These are phyloP conservation scores for Leptodontidium sp. DNA, from an alignment of 2,329 filamentous ascomycete genomes.

Conservation along the genomic window DNA sequence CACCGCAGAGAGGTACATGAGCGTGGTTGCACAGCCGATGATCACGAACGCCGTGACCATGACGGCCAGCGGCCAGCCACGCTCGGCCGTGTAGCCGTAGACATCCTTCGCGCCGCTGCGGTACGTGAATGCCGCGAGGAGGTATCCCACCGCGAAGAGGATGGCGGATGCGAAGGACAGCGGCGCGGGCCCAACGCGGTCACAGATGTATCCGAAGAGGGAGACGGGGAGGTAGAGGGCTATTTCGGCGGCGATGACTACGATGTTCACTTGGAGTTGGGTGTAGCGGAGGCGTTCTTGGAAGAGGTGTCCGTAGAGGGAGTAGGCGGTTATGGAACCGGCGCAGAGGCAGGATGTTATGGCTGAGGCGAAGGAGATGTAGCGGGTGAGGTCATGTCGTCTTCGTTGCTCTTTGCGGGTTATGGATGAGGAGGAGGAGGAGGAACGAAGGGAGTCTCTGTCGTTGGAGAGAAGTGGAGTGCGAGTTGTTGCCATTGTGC, in stretches of 20 bases:
- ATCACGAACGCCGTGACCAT: conserved; percentile 88
- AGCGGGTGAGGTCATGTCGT: conserved; percentile 42
- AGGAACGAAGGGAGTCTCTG: conserved; percentile 31
- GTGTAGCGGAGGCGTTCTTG: conserved; percentile 86
- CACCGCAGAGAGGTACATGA: conserved; percentile 90
- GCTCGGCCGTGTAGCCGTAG: conserved; percentile 55
- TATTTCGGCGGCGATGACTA: conserved; percentile 86
- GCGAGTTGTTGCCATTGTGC: conserved; percentile 36
- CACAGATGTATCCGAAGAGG: conserved; percentile 88
- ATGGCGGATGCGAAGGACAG: conserved; percentile 76
- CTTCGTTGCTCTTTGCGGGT: conserved; percentile 30
- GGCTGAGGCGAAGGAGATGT: conserved; percentile 61
- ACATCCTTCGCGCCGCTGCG: conserved; percentile 58
- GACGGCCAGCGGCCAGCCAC: conserved; percentile 73
- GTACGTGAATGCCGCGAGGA: conserved; percentile 84
- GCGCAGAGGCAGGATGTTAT: conserved; percentile 75
- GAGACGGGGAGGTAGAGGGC: conserved; percentile 94
- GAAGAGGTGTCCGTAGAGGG: conserved; percentile 90
- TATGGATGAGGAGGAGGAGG: conserved; percentile 33
- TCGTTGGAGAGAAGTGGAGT: conserved; percentile 39
- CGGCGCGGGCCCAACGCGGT: conserved; percentile 82
- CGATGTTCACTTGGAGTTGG: conserved; percentile 90
- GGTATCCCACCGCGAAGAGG: conserved; percentile 83
- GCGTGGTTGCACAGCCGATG: conserved; percentile 84
- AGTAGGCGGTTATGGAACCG: conserved; percentile 92